Percentiles rank a stretch among this genome's conserved stretches.
phyloP scores from a whole-genome alignment of 129 eudicot species.

The Pulicaria dysenterica region DNA sequence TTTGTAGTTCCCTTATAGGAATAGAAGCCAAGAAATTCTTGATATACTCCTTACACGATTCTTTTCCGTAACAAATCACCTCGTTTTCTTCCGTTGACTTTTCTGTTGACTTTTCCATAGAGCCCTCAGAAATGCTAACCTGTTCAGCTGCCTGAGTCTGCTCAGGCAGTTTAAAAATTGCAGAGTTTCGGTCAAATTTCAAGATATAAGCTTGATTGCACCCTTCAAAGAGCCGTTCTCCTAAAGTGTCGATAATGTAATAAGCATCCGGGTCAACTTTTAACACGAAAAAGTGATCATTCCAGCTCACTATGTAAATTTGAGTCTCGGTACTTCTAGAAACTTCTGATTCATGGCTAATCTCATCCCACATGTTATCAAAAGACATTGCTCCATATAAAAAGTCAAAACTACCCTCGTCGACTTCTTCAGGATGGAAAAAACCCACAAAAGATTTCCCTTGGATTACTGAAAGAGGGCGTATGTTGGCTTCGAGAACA shows the following conservation, averaged over 20 bases:
- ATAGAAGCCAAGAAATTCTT: slow-evolving; percentile 86
- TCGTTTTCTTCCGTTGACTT: slow-evolving; percentile 33
- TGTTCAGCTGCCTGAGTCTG: slow-evolving; percentile 35
- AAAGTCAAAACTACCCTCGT: slow-evolving; percentile 75
- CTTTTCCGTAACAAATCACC: slow-evolving; percentile 61
- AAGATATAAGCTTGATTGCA: slow-evolving; percentile 84
- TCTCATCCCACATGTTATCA: slow-evolving; percentile 92
- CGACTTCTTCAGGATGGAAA: slow-evolving; percentile 75
- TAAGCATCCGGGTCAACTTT: slow-evolving; percentile 79
- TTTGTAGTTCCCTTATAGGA: slow-evolving; percentile 75
- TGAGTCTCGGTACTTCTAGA: slow-evolving; percentile 37
- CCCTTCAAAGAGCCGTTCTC: slow-evolving; percentile 92
- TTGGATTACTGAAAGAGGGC: slow-evolving; percentile 64
- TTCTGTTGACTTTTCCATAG: background rate
- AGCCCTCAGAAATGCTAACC: slow-evolving; percentile 15
- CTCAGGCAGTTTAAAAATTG: slow-evolving; percentile 50
- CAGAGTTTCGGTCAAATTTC: slow-evolving; percentile 70
- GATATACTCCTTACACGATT: slow-evolving; percentile 79
- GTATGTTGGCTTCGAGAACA: slow-evolving; percentile 67
- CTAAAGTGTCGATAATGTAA: slow-evolving; percentile 89
- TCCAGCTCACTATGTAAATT: slow-evolving; percentile 91
- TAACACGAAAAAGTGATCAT: slow-evolving; percentile 92
- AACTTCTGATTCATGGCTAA: slow-evolving; percentile 44
- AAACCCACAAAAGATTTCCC: slow-evolving; percentile 85
- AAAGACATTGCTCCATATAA: slow-evolving; percentile 96